Conservation (phyloP, 2,329 filamentous ascomycete species). For the Aureobasidium zeae region DNA sequence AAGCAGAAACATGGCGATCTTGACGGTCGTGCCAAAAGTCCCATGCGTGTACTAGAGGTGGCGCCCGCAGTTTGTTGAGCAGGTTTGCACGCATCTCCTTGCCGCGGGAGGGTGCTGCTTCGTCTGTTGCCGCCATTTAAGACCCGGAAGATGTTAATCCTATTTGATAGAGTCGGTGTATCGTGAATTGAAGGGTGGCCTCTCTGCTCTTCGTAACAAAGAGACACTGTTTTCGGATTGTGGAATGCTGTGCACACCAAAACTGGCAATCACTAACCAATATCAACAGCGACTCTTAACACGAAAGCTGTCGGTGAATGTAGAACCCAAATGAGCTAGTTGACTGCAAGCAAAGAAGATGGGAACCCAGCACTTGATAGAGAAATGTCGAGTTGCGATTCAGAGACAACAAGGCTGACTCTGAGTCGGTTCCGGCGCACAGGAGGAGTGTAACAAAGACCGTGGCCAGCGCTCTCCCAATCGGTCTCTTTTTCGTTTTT, state of each 20-base stretch:
- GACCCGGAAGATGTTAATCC: too few relatives aligned
- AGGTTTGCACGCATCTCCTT: constrained; percentile 56
- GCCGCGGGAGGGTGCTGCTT: constrained; percentile 59
- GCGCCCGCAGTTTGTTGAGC: constrained; percentile 34
- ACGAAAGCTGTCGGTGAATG: too few relatives aligned
- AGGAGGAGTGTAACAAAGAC: constrained; percentile 7
- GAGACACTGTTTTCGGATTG: too few relatives aligned
- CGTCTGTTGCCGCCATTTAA: too few relatives aligned
- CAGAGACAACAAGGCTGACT: not conserved
- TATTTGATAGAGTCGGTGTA: too few relatives aligned
- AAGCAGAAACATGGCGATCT: constrained; percentile 29
- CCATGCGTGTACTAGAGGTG: constrained; percentile 44
- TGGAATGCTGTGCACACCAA: too few relatives aligned
- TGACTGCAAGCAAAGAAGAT: not conserved
- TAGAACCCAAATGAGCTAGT: too few relatives aligned
- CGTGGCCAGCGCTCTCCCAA: not conserved
- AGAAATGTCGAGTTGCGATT: not conserved
- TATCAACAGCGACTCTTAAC: too few relatives aligned
- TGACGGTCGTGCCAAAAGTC: constrained; percentile 44
- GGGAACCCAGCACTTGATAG: not conserved
- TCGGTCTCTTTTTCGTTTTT: not conserved
- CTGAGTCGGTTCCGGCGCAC: constrained; percentile 4
- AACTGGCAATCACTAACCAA: too few relatives aligned
- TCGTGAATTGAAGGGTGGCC: too few relatives aligned
- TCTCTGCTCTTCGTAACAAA: too few relatives aligned